phyloP scores from a whole-genome alignment of 306 rosid species.

The Vigna reflexopilosa region DNA sequence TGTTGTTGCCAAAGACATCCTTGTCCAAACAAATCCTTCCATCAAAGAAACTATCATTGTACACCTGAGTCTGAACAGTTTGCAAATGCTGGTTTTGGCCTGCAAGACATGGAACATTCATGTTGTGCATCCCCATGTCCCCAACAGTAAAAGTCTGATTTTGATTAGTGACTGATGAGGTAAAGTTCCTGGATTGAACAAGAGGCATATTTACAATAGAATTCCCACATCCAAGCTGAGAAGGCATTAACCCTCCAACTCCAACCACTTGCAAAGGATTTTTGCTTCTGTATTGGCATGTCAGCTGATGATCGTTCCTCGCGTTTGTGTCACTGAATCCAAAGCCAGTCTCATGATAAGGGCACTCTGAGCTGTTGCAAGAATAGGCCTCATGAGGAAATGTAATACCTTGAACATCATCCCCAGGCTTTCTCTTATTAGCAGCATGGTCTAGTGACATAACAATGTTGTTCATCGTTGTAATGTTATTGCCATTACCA shows the following conservation, averaged over 20 bases:
- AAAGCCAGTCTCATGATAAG: not conserved
- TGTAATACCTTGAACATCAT: not conserved
- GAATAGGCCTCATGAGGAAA: not conserved
- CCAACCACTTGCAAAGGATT: constrained; percentile 2
- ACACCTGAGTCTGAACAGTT: not conserved
- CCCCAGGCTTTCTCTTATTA: constrained; percentile 26
- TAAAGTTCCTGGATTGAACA: not conserved
- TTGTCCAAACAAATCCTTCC: not conserved
- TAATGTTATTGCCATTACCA: not conserved
- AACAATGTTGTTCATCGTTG: not conserved
- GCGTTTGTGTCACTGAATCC: constrained; percentile 12
- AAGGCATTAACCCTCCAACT: not conserved
- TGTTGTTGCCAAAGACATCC: not conserved
- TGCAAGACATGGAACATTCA: not conserved
- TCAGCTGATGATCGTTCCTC: constrained; percentile 13
- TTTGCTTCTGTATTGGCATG: not conserved
- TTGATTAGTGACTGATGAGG: not conserved
- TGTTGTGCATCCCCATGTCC: not conserved
- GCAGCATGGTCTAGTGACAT: not conserved
- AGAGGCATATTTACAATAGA: no score
- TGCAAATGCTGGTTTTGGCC: constrained; percentile 26
- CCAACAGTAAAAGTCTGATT: not conserved
- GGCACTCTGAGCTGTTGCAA: not conserved
- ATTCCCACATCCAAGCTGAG: not conserved
- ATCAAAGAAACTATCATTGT: not conserved